Conservation (phyloP, 495 filamentous ascomycete species). For the Oleoguttula mirabilis region DNA sequence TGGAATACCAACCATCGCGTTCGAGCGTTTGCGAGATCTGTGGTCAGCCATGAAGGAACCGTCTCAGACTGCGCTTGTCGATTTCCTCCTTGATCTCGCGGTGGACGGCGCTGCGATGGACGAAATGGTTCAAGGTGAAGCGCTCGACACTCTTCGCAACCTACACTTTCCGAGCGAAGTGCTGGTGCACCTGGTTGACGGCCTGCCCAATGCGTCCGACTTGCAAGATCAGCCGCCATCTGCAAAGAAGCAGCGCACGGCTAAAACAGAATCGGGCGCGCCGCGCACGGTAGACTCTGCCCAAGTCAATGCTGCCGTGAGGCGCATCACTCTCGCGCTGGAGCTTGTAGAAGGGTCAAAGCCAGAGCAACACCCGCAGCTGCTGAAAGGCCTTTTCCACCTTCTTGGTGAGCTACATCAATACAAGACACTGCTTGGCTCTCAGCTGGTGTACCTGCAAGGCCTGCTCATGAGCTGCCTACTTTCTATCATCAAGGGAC, state of each 20-base stretch:
- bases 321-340: conserved; percentile 71
- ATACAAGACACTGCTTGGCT: conserved; percentile 55
- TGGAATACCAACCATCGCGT: conserved; percentile 46
- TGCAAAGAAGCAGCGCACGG: conserved; percentile 64
- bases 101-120: conserved; percentile 24
- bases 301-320: conserved; percentile 50
- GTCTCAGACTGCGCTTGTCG: conserved; percentile 43
- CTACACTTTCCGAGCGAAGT: conserved; percentile 58
- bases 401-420: conserved; percentile 73
- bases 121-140: conserved; percentile 37
- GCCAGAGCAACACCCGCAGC: conserved; percentile 54
- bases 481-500: conserved; percentile 61
- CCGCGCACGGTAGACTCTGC: conserved; percentile 34
- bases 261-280: conserved; percentile 45
- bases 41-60: conserved; percentile 56
- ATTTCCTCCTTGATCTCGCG: conserved; percentile 46
- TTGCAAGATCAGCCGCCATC: conserved; percentile 52
- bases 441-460: conserved; percentile 77
- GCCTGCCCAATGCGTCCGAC: conserved; percentile 52
- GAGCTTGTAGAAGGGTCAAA: conserved; percentile 72
- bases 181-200: conserved; percentile 54
- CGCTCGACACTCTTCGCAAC: conserved; percentile 53
- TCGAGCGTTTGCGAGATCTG: conserved; percentile 50
- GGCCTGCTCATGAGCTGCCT: conserved; percentile 64
- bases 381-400: conserved; percentile 68